phyloP scores from a whole-genome alignment of 2,329 filamentous ascomycete species.

The Scedosporium dehoogii region DNA sequence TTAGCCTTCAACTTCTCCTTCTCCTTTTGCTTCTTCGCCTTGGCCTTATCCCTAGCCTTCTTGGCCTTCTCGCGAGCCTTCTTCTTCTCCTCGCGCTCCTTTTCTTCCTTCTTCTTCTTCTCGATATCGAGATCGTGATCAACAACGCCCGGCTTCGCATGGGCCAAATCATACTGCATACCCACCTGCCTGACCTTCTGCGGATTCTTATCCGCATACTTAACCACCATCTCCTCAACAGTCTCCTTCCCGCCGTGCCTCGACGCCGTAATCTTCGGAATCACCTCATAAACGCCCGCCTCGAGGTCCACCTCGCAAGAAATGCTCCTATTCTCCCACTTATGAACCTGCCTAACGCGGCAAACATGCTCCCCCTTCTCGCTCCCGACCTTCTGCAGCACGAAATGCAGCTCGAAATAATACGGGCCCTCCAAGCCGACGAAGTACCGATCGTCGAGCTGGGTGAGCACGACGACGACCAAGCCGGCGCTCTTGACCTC shows the following conservation, averaged over 20 bases:
- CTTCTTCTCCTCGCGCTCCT: slow-evolving; percentile 17
- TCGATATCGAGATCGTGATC: slow-evolving; percentile 33
- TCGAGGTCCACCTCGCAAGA: slow-evolving; percentile 64
- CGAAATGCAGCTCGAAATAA: slow-evolving; percentile 30
- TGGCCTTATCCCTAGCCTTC: slow-evolving; percentile 14
- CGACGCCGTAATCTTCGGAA: slow-evolving; percentile 56
- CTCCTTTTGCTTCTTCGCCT: slow-evolving; percentile 4
- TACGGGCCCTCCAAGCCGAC: slow-evolving; percentile 34
- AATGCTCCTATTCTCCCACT: slow-evolving; percentile 48
- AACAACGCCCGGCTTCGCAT: slow-evolving; percentile 44
- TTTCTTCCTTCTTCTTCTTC: slow-evolving; percentile 15
- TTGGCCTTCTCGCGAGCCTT: slow-evolving; percentile 16
- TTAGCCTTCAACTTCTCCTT: slow-evolving; percentile 4
- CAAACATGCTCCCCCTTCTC: slow-evolving; percentile 20
- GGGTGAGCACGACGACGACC: slow-evolving; percentile 32
- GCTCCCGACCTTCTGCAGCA: slow-evolving; percentile 24
- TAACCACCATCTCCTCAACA: slow-evolving; percentile 50
- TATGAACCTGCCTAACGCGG: slow-evolving; percentile 21
- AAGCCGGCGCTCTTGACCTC: slow-evolving; percentile 29
- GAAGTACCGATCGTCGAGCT: slow-evolving; percentile 37
- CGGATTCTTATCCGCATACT: slow-evolving; percentile 32
- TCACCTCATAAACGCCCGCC: slow-evolving; percentile 56
- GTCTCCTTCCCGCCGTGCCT: slow-evolving; percentile 32
- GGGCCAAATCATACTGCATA: slow-evolving; percentile 50
- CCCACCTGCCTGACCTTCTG: slow-evolving; percentile 56